Percentiles rank a stretch among this genome's conserved stretches.
These are phyloP conservation scores for Entomortierella parvispora DNA, from an alignment of 192 early-diverging fungal species.

Conservation along the genomic window DNA sequence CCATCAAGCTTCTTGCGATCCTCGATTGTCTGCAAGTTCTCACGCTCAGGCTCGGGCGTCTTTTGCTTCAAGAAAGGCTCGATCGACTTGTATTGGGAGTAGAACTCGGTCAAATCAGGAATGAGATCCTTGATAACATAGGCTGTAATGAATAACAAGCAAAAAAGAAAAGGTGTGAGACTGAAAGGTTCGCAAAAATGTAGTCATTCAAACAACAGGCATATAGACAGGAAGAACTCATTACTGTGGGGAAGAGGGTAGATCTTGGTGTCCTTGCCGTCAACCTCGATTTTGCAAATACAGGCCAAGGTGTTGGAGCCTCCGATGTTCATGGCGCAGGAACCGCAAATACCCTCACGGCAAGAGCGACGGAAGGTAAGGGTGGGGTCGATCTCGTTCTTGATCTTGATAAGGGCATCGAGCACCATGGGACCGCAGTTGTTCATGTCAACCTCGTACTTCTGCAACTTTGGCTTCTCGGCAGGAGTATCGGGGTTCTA, in stretches of 20 bases:
- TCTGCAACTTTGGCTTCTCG: constrained; percentile 88
- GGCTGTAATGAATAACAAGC: constrained; percentile 54
- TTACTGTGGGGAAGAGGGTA: constrained; percentile 97
- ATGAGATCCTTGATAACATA: constrained; percentile 98
- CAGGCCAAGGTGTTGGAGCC: constrained; percentile 96
- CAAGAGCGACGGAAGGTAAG: constrained; percentile 96
- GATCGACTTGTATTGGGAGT: constrained; percentile 98
- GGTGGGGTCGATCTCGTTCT: constrained; percentile 95
- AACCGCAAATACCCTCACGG: constrained; percentile 98
- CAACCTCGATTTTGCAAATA: constrained; percentile 85
- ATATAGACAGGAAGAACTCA: no score
- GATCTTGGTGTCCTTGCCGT: constrained; percentile 80
- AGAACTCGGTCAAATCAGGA: constrained; percentile 96
- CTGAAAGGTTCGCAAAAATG: background rate
- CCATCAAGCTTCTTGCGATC: constrained; percentile 97
- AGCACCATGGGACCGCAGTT: constrained; percentile 95
- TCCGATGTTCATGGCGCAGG: constrained; percentile 99
- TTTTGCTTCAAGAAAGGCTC: constrained; percentile 97
- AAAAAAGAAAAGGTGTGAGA: background rate
- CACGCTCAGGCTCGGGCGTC: constrained; percentile 71
- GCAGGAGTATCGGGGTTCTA: constrained; percentile 90
- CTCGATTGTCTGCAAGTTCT: constrained; percentile 93
- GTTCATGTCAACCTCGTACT: constrained; percentile 92
- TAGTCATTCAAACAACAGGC: background rate
- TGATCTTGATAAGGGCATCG: constrained; percentile 96